Base-by-base conservation (phyloP, 192 early-diverging fungal genomes). In the Oehlia diaphana region DNA sequence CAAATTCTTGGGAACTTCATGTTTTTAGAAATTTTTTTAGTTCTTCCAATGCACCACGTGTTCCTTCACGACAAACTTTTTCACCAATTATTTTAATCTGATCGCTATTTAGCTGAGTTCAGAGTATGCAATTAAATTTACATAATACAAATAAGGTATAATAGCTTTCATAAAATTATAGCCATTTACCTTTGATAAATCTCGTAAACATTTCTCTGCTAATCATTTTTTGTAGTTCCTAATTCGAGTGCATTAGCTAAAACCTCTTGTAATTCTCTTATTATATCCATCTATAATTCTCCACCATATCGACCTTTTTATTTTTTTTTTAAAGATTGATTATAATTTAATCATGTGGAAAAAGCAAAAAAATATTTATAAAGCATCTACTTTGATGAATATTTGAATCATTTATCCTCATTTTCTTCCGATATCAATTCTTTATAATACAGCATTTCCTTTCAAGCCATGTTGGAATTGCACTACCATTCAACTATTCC, bases 241-340 rank as follows among this genome's bases (percentile, higher is more conserved):
- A 50, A 26, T 62, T 62, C 16, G 9, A 76, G 47, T 26, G 49
- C 14, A n/a, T 35, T 47, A 13, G 74, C 42, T 31, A 76, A 62
- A 21, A 62, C 49, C 31, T 35, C 62, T 47, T 76, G 19, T 62
- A 76, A 76, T 62, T 76, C 74, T 50, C 35, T 33, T 0, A 16
- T 62, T 16, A 76, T 16, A 76, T 76, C 19, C 74, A 76, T 76
- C 62, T 35, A 76, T 63, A 28, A 76, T 76, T 37, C 74, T 47
- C 23, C 74, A 76, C 26, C 63, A 66, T 37, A 76, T 63, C 9
- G 74, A 35, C 9, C 58, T 76, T 53, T 53, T 53, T 53, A 16
- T 53, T 53, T 53, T 53, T 26, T 26, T 26, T 26, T 26, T 26
- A 26, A 26, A 26, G 26, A 26, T 0, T 53, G 2, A 53, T 3